phyloP scores from a whole-genome alignment of 768 basidiomycete species.

The Serendipita sp. region DNA sequence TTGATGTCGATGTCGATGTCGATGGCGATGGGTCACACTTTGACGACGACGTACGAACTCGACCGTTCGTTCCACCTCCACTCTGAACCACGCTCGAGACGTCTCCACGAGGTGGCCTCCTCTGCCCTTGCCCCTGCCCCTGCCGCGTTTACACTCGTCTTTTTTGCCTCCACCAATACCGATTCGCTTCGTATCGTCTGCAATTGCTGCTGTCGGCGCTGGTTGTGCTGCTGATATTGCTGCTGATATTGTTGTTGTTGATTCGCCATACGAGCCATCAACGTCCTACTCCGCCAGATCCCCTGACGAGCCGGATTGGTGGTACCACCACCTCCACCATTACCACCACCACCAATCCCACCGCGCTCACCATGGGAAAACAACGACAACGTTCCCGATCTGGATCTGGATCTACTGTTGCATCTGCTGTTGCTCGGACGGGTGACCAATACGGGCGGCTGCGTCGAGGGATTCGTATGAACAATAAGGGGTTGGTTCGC shows the following conservation, averaged over 20 bases:
- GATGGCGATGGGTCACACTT: neutral
- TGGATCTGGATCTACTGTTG: too few relatives aligned
- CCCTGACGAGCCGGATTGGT: too few relatives aligned
- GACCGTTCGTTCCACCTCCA: neutral
- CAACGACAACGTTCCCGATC: too few relatives aligned
- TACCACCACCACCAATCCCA: too few relatives aligned
- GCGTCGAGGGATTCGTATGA: too few relatives aligned
- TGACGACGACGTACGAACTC: neutral
- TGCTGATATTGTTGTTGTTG: neutral
- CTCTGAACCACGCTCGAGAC: neutral
- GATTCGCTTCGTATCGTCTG: neutral
- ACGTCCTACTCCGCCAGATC: neutral
- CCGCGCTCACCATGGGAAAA: too few relatives aligned
- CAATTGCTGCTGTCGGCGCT: neutral
- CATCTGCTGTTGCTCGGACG: too few relatives aligned
- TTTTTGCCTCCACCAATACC: neutral
- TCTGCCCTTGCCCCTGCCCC: neutral
- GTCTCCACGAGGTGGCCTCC: neutral
- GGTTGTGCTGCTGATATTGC: neutral
- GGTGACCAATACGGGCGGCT: too few relatives aligned
- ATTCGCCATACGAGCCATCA: neutral
- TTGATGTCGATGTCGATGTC: too few relatives aligned
- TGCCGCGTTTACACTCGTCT: neutral
- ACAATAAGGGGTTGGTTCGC: too few relatives aligned
- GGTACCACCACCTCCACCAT: too few relatives aligned